Base-by-base conservation (phyloP, 345 rosid species). In the Populus alba region DNA sequence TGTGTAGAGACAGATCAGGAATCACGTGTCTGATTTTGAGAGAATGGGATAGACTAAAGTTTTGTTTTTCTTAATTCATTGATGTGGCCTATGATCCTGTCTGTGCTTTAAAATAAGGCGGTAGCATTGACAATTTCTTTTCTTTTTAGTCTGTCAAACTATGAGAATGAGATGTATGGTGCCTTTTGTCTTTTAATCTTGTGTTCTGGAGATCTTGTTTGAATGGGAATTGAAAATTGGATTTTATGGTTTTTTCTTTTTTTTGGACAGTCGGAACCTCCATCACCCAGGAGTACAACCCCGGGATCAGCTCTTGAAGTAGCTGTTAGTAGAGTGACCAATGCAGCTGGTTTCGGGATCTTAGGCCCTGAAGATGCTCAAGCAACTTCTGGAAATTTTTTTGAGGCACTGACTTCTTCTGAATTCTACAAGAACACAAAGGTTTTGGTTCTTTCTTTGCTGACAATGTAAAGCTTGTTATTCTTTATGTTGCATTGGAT, bases 381-480 rank as follows among this genome's bases (percentile, higher is more conserved):
- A n/a, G 80, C 87, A 68, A 96, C 97, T 70, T 86, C 93, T 11
- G 99, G 99, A 78, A 85, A 87, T 85, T 97, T 92, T 88, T 97
- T 97, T 71, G 93, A 97, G 83, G 87, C 85, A 59, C 89, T 97
- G 74, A 94, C 97, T 53, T 84, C 93, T 72, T 97, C 98, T 10
- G 92, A 88, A 39, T 86, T 90, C 71, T 97, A 97, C 75, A 94
- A 88, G 84, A 89, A 85, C 78, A 92, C 95, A 5, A 94, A 87
- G 97, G 99, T 96, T 77, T 23, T 57, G 8, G 37, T 33, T 71
- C 43, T 45, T 62, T 39, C 68, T 20, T 68, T 65, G 45, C 68
- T 61, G 22, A 37, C 45, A 31, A 25, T 22, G n/a, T 20, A 23
- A 72, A 25, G 17, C 23, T 72, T 45, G 43, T 6, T 39, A 20